A percentile compares a stretch with the other conserved stretches of the same genome.
Evolutionary conservation across 2,329 filamentous ascomycete genomes (phyloP).

Genomic region (Bretziella fagacearum): DNA sequence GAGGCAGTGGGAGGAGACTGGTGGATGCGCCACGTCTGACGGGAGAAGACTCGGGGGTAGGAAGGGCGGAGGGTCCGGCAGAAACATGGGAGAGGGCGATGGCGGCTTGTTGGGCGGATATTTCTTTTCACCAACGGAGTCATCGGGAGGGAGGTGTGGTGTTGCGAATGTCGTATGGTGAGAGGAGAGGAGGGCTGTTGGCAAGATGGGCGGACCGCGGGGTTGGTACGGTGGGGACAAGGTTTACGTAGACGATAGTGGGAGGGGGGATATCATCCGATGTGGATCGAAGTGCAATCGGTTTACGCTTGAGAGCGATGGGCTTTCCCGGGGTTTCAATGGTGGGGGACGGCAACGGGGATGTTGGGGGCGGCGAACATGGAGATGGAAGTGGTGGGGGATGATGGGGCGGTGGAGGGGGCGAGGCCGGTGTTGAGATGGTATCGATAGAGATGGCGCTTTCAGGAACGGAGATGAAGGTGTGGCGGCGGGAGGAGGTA

Average conservation of each 20-base stretch:
- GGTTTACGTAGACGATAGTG: neutral
- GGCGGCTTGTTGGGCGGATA: neutral
- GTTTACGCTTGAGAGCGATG: neutral
- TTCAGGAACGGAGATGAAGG: neutral
- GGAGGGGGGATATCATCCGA: neutral
- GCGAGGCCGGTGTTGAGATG: neutral
- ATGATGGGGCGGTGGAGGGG: neutral
- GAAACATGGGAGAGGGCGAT: neutral
- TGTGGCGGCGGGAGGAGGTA: neutral
- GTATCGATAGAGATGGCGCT: neutral
- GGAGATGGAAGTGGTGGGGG: neutral
- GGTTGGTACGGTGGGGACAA: neutral
- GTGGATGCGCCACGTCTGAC: neutral
- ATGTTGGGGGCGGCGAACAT: neutral
- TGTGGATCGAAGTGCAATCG: neutral
- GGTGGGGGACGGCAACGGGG: neutral
- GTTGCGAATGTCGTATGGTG: neutral
- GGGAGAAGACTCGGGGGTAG: neutral
- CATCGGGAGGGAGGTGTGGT: slow-evolving; percentile 5
- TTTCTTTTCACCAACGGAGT: neutral
- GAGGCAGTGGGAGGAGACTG: neutral
- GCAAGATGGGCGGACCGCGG: neutral
- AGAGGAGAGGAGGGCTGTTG: neutral
- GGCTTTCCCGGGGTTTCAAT: neutral
- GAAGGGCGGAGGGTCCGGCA: neutral